These are phyloP conservation scores for Zygotorulaspora chibaensis DNA, from an alignment of 805 yeast species.

Conservation along the genomic window DNA sequence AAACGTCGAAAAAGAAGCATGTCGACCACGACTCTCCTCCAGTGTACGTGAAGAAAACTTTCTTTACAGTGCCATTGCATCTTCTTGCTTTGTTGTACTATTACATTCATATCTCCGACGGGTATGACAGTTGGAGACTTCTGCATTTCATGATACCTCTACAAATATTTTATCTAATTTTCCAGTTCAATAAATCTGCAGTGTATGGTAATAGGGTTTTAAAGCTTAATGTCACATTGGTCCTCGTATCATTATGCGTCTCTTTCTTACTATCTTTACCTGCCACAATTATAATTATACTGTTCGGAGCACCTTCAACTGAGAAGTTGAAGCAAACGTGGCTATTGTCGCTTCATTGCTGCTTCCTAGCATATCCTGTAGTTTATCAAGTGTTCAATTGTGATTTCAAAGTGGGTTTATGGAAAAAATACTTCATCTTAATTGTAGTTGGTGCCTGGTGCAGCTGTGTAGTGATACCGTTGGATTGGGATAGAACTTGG, in stretches of 20 bases:
- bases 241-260: constrained; percentile 24
- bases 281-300: constrained; percentile 39
- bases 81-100: constrained; percentile 34
- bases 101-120: constrained; percentile 28
- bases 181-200: constrained; percentile 34
- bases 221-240: constrained; percentile 28
- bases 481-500: constrained; percentile 98
- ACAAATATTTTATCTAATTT: constrained; percentile 36
- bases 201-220: constrained; percentile 33
- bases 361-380: constrained; percentile 59
- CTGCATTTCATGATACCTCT: constrained; percentile 29
- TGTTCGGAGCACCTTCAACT: constrained; percentile 80
- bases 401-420: constrained; percentile 46
- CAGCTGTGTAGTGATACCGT: constrained; percentile 89
- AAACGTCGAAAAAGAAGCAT: constrained; percentile 21
- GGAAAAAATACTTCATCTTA: constrained; percentile 34
- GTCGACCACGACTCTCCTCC: constrained; percentile 31
- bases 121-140: constrained; percentile 28
- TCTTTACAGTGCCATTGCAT: constrained; percentile 32
- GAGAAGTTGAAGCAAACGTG: constrained; percentile 51
- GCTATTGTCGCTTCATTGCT: constrained; percentile 56
- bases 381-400: constrained; percentile 53
- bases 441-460: constrained; percentile 74
- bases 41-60: constrained; percentile 31
- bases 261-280: constrained; percentile 27